Percentiles rank a stretch among this genome's conserved stretches.
phyloP scores from a whole-genome alignment of 2,329 filamentous ascomycete species.

The Xylariaceae sp. region DNA sequence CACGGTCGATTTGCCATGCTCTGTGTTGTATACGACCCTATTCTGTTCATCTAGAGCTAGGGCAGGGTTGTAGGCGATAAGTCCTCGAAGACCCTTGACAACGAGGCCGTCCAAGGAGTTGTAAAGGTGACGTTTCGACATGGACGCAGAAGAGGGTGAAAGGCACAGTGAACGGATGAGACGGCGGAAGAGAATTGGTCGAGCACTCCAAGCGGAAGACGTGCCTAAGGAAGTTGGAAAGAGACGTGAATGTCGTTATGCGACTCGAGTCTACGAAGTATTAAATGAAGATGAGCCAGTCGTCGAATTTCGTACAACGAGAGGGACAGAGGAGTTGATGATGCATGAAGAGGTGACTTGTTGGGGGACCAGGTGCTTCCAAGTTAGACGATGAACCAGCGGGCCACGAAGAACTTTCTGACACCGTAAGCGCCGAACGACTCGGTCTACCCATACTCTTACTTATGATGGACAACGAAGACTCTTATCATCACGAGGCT shows the following conservation, averaged over 20 bases:
- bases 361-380: no score
- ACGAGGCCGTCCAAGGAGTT: constrained; percentile 49
- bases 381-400: no score
- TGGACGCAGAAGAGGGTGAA: background rate
- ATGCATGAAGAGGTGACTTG: no score
- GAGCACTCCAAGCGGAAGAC: background rate
- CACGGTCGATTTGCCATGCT: constrained; percentile 41
- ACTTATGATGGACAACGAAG: no score
- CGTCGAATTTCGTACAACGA: no score
- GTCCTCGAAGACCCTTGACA: constrained; percentile 45
- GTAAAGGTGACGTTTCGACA: constrained; percentile 52
- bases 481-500: no score
- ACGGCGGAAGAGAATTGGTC: background rate
- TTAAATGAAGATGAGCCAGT: background rate
- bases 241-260: background rate
- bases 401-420: background rate
- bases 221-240: background rate
- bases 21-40: constrained; percentile 47
- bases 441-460: background rate
- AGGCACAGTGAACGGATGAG: background rate
- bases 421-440: no score
- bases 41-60: constrained; percentile 47
- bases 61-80: constrained; percentile 49
- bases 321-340: no score
- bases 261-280: constrained; percentile 1